These are phyloP conservation scores for Triticum timopheevii DNA, from an alignment of 176 grass and related monocot genomes.

Conservation along the genomic window DNA sequence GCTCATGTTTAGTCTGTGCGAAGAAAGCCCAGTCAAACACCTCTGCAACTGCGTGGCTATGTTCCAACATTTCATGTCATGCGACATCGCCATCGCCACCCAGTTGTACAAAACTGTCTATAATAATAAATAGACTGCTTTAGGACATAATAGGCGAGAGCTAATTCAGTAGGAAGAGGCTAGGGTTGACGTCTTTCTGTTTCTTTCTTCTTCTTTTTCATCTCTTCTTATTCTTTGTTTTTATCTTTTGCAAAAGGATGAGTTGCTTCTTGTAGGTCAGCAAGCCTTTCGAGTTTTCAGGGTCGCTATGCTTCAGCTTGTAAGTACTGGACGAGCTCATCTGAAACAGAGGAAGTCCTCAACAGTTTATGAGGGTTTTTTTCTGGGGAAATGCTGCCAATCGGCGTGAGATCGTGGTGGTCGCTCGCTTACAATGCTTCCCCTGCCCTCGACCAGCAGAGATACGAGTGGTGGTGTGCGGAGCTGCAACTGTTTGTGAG, in stretches of 20 bases:
- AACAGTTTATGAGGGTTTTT: too few species aligned
- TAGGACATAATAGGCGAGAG: neutral
- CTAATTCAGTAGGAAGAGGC: slow-evolving; percentile 23
- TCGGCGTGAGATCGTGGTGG: too few species aligned
- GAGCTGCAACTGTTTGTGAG: too few species aligned
- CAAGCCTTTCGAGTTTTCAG: neutral
- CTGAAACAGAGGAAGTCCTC: too few species aligned
- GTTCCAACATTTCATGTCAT: neutral
- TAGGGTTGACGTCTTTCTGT: neutral
- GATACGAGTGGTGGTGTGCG: too few species aligned
- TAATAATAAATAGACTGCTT: neutral
- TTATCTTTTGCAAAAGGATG: neutral
- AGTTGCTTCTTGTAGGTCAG: slow-evolving; percentile 6
- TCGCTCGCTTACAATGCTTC: too few species aligned
- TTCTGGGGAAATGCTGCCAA: too few species aligned
- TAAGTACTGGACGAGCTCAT: too few species aligned
- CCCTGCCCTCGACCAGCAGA: too few species aligned
- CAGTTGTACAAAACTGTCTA: slow-evolving; percentile 21
- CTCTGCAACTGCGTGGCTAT: neutral
- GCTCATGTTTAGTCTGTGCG: slow-evolving; percentile 2
- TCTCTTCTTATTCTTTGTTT: neutral
- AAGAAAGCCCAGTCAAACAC: neutral
- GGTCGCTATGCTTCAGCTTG: neutral
- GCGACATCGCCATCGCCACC: neutral
- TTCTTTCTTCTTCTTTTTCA: too few species aligned